Base-by-base conservation (phyloP, 208 protist genomes). In the Zelonia costaricensis region DNA sequence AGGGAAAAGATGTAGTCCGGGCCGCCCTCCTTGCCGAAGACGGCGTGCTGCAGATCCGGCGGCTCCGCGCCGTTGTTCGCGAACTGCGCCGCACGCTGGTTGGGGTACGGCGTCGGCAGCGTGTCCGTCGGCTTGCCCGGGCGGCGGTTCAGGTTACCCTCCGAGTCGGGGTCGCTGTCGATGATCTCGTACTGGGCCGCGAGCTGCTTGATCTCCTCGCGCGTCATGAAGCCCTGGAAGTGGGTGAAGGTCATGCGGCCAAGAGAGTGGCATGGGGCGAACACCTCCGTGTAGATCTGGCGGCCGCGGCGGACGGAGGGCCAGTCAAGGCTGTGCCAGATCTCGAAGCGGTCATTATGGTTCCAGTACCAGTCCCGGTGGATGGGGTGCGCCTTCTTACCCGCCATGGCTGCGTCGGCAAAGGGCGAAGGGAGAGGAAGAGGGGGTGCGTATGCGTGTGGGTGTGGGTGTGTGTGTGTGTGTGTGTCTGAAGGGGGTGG, bases 1-100 rank as follows among this genome's bases (percentile, higher is more conserved):
- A 99, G 86, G 23, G 97, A 89, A 74, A 99, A 99, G 67, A 99
- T 81, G 76, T 99, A 99, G 77, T 99, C 92, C 45, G 87, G 80
- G n/a, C 92, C 86, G 22, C 84, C 91, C 56, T 93, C 86, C 73
- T 97, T 94, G 27, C 96, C 98, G 70, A 98, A 99, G 62, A 97
- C 84, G 63, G 99, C 93, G 63, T 98, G 91, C 60, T 96, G 97
- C 62, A 99, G 79, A 95, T 99, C 98, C 66, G 98, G 98, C 36
- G 98, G 98, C 63, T 97, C 86, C 7, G 98, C 98, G 65, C 98
- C 98, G 74, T 95, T 96, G 85, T 99, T 99, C 40, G 92, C 83
- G 65, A 91, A 88, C 66, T 97, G 92, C 12, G 97, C 97, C n/a
- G 90, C 95, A 62, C 99, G 90, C 74, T 98, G 93, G 78, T 99